A percentile compares a stretch with the other conserved stretches of the same genome.
These are phyloP conservation scores for Patellifolia procumbens DNA, from an alignment of 179 eudicot species.

Conservation along the genomic window DNA sequence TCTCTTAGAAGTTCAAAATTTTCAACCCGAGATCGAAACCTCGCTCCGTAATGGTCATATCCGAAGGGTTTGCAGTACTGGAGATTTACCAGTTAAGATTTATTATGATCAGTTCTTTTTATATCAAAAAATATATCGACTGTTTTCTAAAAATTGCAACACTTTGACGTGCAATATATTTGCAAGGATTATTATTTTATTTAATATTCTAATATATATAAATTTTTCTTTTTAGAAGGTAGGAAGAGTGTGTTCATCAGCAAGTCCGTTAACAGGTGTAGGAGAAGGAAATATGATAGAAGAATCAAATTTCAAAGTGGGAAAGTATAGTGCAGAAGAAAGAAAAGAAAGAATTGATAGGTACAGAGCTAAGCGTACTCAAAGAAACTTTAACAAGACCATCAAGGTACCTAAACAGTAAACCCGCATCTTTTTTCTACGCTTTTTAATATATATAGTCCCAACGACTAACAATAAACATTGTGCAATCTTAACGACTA, in stretches of 20 bases:
- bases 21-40: conserved; percentile 38
- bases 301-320: conserved; percentile 72
- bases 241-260: conserved; percentile 33
- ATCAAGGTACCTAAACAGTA: conserved; percentile 79
- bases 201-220: not conserved
- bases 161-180: too few species aligned
- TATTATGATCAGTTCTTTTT: too few species aligned
- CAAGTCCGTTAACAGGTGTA: conserved; percentile 47
- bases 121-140: too few species aligned
- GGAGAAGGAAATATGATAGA: conserved; percentile 49
- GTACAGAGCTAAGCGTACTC: conserved; percentile 85
- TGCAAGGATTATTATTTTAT: too few species aligned
- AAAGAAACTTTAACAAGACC: conserved; percentile 84
- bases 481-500: too few species aligned
- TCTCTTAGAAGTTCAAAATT: conserved; percentile 42
- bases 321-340: conserved; percentile 78
- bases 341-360: conserved; percentile 80
- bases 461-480: too few species aligned
- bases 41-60: conserved; percentile 46
- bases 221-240: conserved; percentile 26
- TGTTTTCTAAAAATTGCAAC: too few species aligned
- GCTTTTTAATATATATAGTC: too few species aligned
- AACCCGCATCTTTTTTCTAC: too few species aligned
- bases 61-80: conserved; percentile 82
- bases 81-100: conserved; percentile 76